Conservation (phyloP, 2,329 filamentous ascomycete species). For the Knufia fluminis region DNA sequence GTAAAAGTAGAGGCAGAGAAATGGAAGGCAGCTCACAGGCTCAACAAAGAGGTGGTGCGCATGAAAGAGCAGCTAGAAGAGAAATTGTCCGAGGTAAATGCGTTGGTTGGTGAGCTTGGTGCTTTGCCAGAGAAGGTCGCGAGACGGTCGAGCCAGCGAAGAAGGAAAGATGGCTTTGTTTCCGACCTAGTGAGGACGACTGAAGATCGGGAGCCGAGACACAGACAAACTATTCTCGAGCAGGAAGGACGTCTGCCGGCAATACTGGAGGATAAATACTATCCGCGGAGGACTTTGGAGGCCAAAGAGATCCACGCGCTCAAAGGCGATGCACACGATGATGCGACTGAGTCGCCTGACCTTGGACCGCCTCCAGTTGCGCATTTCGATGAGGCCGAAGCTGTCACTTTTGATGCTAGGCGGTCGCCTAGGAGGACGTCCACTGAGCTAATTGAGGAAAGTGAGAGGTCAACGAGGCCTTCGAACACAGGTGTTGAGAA, state of each 20-base stretch:
- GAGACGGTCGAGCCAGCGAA: constrained; percentile 8
- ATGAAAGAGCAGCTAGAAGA: constrained; percentile 47
- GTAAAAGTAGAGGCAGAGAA: constrained; percentile 47
- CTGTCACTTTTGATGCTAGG: constrained; percentile 36
- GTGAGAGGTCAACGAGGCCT: constrained; percentile 22
- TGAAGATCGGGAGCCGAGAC: constrained; percentile 26
- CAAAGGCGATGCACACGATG: constrained; percentile 19
- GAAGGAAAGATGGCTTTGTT: constrained; percentile 16
- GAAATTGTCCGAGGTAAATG: constrained; percentile 48
- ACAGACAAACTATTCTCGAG: constrained; percentile 16
- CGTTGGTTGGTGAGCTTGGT: constrained; percentile 47
- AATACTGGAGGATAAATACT: constrained; percentile 52
- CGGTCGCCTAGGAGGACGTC: constrained; percentile 15
- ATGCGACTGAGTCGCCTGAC: constrained; percentile 26
- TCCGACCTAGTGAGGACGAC: constrained; percentile 14
- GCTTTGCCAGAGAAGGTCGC: constrained; percentile 23
- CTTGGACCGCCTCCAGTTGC: constrained; percentile 42
- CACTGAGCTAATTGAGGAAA: constrained; percentile 18
- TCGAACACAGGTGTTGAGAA: constrained; percentile 38
- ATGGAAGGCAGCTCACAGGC: constrained; percentile 34
- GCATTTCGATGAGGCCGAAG: constrained; percentile 42
- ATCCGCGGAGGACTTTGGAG: constrained; percentile 48
- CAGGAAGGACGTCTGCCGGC: constrained; percentile 43
- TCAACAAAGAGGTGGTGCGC: constrained; percentile 40
- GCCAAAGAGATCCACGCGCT: constrained; percentile 29